These are phyloP conservation scores for Aureobasidium vineae DNA, from an alignment of 2,329 filamentous ascomycete genomes.

Conservation along the genomic window DNA sequence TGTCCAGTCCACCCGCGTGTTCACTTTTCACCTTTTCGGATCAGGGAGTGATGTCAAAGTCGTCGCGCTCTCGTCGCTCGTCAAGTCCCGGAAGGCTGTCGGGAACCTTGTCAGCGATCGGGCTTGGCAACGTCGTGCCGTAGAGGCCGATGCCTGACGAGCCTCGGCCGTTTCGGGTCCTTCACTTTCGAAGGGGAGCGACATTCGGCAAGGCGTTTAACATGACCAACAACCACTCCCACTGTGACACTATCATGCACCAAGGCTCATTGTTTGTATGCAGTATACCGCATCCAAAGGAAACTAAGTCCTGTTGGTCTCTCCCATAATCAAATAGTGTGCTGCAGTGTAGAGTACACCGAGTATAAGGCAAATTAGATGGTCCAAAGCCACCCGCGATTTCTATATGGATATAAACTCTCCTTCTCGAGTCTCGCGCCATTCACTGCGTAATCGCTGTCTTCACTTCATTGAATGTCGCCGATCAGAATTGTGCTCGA, in stretches of 20 bases:
- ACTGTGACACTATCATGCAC: conserved; percentile 8
- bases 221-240: conserved; percentile 11
- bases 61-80: neutral
- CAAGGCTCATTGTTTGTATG: neutral
- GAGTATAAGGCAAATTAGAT: conserved; percentile 10
- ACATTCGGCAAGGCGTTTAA: conserved; percentile 10
- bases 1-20: too few relatives aligned
- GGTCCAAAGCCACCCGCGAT: neutral
- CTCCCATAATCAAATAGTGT: neutral
- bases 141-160: neutral
- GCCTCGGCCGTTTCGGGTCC: neutral
- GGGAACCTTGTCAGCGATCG: neutral
- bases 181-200: neutral
- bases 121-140: conserved; percentile 9
- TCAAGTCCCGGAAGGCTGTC: neutral
- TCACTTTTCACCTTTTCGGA: neutral
- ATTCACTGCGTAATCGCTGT: neutral
- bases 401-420: neutral
- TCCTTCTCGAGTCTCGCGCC: neutral
- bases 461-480: neutral
- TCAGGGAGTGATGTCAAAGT: neutral
- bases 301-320: conserved; percentile 4
- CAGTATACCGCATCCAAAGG: conserved; percentile 2
- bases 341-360: conserved; percentile 5
- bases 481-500: neutral